Conservation (phyloP, 306 rosid genomes). For the Alnus glutinosa region DNA sequence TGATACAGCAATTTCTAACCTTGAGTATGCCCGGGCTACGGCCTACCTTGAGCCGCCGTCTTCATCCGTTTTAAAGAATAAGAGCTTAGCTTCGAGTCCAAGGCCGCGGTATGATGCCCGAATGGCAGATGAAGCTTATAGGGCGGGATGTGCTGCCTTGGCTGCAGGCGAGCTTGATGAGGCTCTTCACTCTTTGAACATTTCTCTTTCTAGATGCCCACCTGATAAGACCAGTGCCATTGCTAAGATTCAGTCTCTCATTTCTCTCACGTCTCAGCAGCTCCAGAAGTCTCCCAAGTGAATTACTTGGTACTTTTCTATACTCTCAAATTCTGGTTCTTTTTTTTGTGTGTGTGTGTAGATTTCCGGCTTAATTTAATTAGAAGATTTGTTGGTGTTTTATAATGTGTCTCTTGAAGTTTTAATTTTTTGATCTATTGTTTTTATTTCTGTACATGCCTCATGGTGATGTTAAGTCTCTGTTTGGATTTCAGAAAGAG, state of each 20-base stretch:
- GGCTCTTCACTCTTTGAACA: constrained; percentile 60
- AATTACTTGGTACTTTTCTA: constrained; percentile 2
- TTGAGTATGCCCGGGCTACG: constrained; percentile 68
- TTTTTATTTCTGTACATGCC: background rate
- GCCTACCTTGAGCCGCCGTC: constrained; percentile 41
- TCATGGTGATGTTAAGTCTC: background rate
- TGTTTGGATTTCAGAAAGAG: background rate
- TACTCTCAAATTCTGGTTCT: background rate
- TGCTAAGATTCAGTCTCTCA: constrained; percentile 68
- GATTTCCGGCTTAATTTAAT: background rate
- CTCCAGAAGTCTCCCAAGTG: constrained; percentile 44
- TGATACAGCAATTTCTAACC: constrained; percentile 71
- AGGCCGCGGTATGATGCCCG: constrained; percentile 49
- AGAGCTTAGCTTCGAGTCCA: constrained; percentile 19
- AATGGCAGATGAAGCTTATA: constrained; percentile 77
- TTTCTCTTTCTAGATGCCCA: constrained; percentile 70
- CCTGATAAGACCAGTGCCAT: constrained; percentile 67
- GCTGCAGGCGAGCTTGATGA: constrained; percentile 74
- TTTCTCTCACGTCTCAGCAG: constrained; percentile 74
- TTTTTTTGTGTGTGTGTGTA: no score
- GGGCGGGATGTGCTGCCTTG: constrained; percentile 80
- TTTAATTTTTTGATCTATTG: background rate
- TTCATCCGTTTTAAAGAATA: constrained; percentile 6
- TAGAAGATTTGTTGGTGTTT: background rate
- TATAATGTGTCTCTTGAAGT: background rate